Evolutionary conservation across 2,329 filamentous ascomycete genomes (phyloP).

Genomic region (Arthroderma sp.): DNA sequence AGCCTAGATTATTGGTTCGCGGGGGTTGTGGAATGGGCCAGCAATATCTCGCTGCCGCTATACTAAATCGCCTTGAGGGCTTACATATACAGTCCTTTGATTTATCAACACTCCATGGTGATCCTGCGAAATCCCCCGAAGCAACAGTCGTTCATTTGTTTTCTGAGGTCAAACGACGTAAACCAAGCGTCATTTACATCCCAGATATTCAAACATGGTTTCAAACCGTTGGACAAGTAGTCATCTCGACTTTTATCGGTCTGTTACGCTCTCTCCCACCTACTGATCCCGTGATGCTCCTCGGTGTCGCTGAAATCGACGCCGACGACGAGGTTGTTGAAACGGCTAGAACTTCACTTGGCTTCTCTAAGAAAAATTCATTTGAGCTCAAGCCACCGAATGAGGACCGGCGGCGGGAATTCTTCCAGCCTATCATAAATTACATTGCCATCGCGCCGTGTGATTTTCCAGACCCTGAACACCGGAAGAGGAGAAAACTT

Average conservation of each 20-base stretch:
- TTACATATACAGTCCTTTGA: constrained; percentile 93
- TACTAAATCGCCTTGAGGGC: constrained; percentile 84
- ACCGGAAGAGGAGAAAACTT: constrained; percentile 74
- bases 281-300: constrained; percentile 74
- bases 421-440: constrained; percentile 60
- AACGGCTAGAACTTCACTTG: constrained; percentile 64
- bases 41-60: constrained; percentile 68
- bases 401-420: constrained; percentile 53
- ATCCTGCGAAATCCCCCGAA: constrained; percentile 67
- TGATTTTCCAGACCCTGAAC: constrained; percentile 76
- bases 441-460: constrained; percentile 67
- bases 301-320: constrained; percentile 69
- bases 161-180: constrained; percentile 82
- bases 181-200: constrained; percentile 90
- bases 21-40: constrained; percentile 89
- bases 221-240: constrained; percentile 47
- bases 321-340: constrained; percentile 36
- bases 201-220: constrained; percentile 87
- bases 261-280: constrained; percentile 73
- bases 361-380: constrained; percentile 67
- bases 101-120: constrained; percentile 70
- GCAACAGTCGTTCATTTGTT: constrained; percentile 84
- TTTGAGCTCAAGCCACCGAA: constrained; percentile 56
- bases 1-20: constrained; percentile 71
- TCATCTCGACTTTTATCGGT: constrained; percentile 67